These are phyloP conservation scores for Trametes hirsuta DNA, from an alignment of 1,284 basidiomycete species.

Conservation along the genomic window DNA sequence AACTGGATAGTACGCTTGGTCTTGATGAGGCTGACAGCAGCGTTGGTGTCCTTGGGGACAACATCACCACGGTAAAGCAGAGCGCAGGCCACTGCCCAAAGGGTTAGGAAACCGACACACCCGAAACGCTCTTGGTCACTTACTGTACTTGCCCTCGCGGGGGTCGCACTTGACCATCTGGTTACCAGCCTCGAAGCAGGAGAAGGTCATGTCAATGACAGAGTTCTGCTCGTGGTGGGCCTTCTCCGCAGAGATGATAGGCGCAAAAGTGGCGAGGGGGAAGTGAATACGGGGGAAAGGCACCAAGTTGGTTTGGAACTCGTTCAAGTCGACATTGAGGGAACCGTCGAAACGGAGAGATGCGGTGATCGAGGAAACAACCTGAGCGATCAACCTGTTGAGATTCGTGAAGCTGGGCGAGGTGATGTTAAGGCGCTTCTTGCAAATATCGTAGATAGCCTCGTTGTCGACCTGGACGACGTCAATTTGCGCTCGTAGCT, in stretches of 20 bases:
- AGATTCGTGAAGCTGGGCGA: constrained; percentile 87
- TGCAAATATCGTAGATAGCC: constrained; percentile 97
- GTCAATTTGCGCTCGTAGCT: neutral
- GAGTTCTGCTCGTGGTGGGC: constrained; percentile 93
- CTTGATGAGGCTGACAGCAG: constrained; percentile 85
- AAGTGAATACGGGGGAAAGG: constrained; percentile 88
- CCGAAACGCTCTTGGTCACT: constrained; percentile 31
- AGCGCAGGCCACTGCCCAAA: constrained; percentile 66
- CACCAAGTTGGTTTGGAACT: constrained; percentile 84
- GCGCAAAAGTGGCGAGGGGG: constrained; percentile 90
- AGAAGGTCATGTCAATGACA: constrained; percentile 92
- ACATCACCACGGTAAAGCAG: constrained; percentile 86
- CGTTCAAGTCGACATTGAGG: constrained; percentile 82
- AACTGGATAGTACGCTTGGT: constrained; percentile 85
- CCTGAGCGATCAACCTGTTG: constrained; percentile 88
- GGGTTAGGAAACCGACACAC: constrained; percentile 10
- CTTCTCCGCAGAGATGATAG: constrained; percentile 81
- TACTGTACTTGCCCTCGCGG: constrained; percentile 85
- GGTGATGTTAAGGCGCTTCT: constrained; percentile 81
- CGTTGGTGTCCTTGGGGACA: constrained; percentile 89
- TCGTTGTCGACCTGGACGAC: constrained; percentile 76
- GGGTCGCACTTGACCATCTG: constrained; percentile 91
- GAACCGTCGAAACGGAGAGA: constrained; percentile 83
- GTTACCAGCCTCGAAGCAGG: constrained; percentile 91
- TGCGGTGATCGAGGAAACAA: constrained; percentile 87